Conservation (phyloP, 192 early-diverging fungal genomes). For the Coemansia sp. region DNA sequence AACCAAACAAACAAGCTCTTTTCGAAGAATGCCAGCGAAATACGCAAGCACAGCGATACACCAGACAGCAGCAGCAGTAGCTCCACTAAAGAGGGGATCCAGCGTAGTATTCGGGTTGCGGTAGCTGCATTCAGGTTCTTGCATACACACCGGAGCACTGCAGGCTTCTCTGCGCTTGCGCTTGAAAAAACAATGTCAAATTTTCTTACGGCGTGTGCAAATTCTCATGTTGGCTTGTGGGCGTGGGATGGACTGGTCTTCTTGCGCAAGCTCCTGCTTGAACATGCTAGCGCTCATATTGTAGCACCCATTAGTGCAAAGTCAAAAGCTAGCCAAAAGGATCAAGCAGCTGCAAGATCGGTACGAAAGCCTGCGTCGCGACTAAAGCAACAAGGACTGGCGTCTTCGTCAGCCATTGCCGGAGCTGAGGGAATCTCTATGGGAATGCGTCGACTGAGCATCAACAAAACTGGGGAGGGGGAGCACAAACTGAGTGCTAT, state of each 20-base stretch:
- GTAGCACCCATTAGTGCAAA: slow-evolving; percentile 3
- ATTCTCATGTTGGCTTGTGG: slow-evolving; percentile 29
- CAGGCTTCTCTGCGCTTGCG: slow-evolving; percentile 38
- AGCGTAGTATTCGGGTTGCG: slow-evolving; percentile 24
- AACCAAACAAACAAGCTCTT: too few species aligned
- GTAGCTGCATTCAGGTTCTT: slow-evolving; percentile 31
- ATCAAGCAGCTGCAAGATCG: slow-evolving; percentile 7
- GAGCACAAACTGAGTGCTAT: neutral
- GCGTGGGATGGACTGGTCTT: slow-evolving; percentile 37
- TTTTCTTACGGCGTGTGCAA: slow-evolving; percentile 36
- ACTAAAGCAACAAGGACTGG: slow-evolving; percentile 2
- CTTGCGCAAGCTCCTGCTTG: slow-evolving; percentile 24
- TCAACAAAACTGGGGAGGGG: slow-evolving; percentile 5
- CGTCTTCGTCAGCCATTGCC: neutral
- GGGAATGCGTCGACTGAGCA: slow-evolving; percentile 40
- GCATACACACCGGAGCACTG: slow-evolving; percentile 19
- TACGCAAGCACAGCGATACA: too few species aligned
- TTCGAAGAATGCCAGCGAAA: too few species aligned
- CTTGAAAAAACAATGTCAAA: slow-evolving; percentile 51
- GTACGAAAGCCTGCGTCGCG: slow-evolving; percentile 34
- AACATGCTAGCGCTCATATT: slow-evolving; percentile 34
- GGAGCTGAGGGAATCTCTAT: slow-evolving; percentile 11
- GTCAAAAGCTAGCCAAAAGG: neutral
- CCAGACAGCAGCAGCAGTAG: too few species aligned
- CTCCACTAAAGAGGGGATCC: slow-evolving; percentile 6